Evolutionary conservation across 495 filamentous ascomycete genomes (phyloP).

Genomic region (Aspergillus homomorphus): DNA sequence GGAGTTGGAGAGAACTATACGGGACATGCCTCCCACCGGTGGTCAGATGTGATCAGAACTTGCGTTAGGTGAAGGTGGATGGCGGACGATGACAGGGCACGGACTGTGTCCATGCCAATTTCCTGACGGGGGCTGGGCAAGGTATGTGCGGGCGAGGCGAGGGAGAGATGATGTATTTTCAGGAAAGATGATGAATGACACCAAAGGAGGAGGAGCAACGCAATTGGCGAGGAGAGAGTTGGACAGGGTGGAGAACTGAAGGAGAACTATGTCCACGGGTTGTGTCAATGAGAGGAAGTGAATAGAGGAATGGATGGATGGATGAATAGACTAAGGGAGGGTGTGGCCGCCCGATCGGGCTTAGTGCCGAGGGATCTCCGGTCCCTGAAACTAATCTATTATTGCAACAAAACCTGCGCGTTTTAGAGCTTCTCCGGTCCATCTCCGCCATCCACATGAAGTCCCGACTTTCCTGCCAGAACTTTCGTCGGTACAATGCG

Average conservation of each 20-base stretch:
- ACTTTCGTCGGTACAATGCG: slow-evolving; percentile 15
- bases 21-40: slow-evolving; percentile 32
- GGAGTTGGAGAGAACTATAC: slow-evolving; percentile 25
- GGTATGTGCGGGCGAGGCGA: neutral
- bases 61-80: slow-evolving; percentile 7
- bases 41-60: neutral
- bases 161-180: neutral
- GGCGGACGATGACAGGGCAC: neutral
- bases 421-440: slow-evolving; percentile 6
- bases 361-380: slow-evolving; percentile 15
- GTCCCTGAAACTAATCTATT: neutral
- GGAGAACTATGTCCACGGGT: slow-evolving; percentile 7
- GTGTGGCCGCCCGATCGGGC: slow-evolving; percentile 24
- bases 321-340: slow-evolving; percentile 4
- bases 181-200: neutral
- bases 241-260: neutral
- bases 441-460: slow-evolving; percentile 28
- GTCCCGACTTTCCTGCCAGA: slow-evolving; percentile 13
- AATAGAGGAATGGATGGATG: slow-evolving; percentile 2
- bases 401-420: too few species aligned
- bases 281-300: neutral
- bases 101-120: slow-evolving; percentile 10
- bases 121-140: too few species aligned
- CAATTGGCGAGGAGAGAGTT: neutral
- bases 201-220: neutral